Evolutionary conservation across 2,329 filamentous ascomycete genomes (phyloP), one percentile per base, ranked within the genome.

Genomic region (Penicillium sp.): DNA sequence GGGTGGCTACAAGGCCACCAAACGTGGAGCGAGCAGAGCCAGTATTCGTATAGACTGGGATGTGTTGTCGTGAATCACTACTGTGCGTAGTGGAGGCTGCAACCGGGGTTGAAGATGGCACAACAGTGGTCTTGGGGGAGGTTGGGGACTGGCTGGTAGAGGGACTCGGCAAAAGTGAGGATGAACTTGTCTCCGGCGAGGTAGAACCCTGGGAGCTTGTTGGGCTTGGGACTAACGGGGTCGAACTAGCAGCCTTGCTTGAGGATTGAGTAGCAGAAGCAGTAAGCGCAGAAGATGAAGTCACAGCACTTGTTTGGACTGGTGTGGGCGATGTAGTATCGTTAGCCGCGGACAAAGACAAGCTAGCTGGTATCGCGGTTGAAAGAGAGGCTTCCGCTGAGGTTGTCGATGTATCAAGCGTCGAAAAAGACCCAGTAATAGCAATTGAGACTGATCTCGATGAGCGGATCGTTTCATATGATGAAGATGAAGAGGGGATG

Each of bases 11-110:
- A 37, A 38, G 10, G 9, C 54, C 54, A n/a, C 44, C 42, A 37
- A 49, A 30, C 13, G 40, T 47, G 30, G 54, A 38, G n/a, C 42
- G 40, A 35, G 40, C 24, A 37, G 54, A 26, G 28, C 30, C 42
- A 49, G 54, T 59, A 22, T 33, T 47, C 13, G 54, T 26, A 22
- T 49, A 49, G 13, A 57, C 33, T 4, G 54, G 42, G 10, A 49
- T 26, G 13, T 49, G 42, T 17, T 33, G 33, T 5, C 54, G 42
- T 26, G 44, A 57, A n/a, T 47, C 38, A 26, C 28, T 49, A n/a
- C 3, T 26, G 17, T 37, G 24, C 10, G 44, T 33, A 13, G 42
- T 10, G 17, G 54, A 24, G 8, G 30, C 28, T 26, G 30, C 28
- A 33, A 47, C 33, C 9, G 40, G 30, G 37, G 19, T 35, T 4